These are phyloP conservation scores for Candida peoriensis DNA, from an alignment of 805 yeast species.

Conservation along the genomic window DNA sequence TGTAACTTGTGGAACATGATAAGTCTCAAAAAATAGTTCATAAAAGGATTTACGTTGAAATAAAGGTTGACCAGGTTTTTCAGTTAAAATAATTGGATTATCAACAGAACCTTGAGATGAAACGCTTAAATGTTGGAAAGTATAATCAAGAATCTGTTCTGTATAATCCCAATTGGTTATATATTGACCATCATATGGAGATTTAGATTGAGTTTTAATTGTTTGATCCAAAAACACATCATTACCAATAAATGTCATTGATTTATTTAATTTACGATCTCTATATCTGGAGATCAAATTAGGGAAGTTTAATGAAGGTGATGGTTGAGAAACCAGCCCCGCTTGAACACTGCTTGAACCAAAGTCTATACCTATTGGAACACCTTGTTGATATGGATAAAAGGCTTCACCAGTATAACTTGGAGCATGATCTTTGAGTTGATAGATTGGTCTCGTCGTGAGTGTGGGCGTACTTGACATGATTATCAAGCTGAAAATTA, in stretches of 20 bases:
- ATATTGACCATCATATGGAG: constrained; percentile 84
- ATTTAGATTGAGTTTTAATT: constrained; percentile 59
- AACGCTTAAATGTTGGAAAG: constrained; percentile 76
- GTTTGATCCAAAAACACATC: constrained; percentile 72
- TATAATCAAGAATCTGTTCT: constrained; percentile 78
- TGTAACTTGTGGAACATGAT: constrained; percentile 65
- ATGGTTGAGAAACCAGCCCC: constrained; percentile 44
- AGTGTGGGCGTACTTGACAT: too few species aligned
- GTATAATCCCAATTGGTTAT: constrained; percentile 90
- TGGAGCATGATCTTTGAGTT: constrained; percentile 17
- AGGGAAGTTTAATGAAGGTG: constrained; percentile 65
- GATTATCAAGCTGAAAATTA: too few species aligned
- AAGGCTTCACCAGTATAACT: constrained; percentile 37
- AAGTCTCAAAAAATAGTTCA: constrained; percentile 82
- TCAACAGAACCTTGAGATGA: constrained; percentile 45
- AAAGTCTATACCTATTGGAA: constrained; percentile 85
- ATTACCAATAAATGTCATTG: constrained; percentile 74
- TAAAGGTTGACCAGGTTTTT: constrained; percentile 65
- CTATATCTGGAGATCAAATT: constrained; percentile 66
- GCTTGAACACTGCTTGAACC: constrained; percentile 61
- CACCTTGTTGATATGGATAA: constrained; percentile 42
- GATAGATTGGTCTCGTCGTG: too few species aligned
- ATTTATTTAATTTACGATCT: constrained; percentile 62
- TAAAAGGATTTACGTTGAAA: constrained; percentile 70
- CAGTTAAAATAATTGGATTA: constrained; percentile 80